Percentiles rank a stretch among this genome's conserved stretches.
phyloP scores from a whole-genome alignment of 1,139 yeast genomes.

The Debaryomyces subglobosus region DNA sequence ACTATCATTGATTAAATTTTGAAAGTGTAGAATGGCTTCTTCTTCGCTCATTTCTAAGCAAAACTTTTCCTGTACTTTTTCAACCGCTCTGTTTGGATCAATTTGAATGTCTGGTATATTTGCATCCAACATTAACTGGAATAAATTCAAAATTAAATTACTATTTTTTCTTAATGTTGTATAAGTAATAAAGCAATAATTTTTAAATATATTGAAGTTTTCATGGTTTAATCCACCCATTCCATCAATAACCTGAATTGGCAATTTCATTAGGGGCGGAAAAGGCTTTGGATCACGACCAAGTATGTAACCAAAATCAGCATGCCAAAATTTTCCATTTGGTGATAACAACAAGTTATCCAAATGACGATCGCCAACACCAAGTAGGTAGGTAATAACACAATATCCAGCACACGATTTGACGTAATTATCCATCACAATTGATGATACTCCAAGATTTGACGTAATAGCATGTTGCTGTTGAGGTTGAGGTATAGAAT shows the following conservation, averaged over 20 bases:
- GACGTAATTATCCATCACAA: slow-evolving; percentile 90
- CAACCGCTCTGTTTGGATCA: slow-evolving; percentile 77
- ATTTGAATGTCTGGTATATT: slow-evolving; percentile 83
- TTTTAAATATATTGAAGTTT: slow-evolving; percentile 83
- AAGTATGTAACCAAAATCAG: slow-evolving; percentile 94
- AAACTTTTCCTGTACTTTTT: slow-evolving; percentile 92
- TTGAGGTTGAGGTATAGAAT: slow-evolving; percentile 4
- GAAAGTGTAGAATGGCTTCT: slow-evolving; percentile 93
- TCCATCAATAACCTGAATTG: slow-evolving; percentile 95
- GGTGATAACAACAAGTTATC: slow-evolving; percentile 78
- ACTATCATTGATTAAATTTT: slow-evolving; percentile 88
- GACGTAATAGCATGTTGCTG: slow-evolving; percentile 43
- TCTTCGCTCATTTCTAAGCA: slow-evolving; percentile 93
- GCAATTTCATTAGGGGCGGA: slow-evolving; percentile 97
- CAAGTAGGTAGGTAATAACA: slow-evolving; percentile 90
- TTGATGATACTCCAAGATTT: slow-evolving; percentile 72
- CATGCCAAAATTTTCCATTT: slow-evolving; percentile 91
- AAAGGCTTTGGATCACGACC: slow-evolving; percentile 98
- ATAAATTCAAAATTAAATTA: slow-evolving; percentile 83
- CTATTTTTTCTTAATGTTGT: slow-evolving; percentile 88
- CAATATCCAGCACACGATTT: slow-evolving; percentile 98
- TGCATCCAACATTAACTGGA: slow-evolving; percentile 93
- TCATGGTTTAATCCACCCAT: slow-evolving; percentile 93
- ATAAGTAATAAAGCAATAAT: slow-evolving; percentile 93
- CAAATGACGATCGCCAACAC: slow-evolving; percentile 96